Conservation (phyloP, 495 filamentous ascomycete genomes). For the Aspergillus olivimuriae region DNA sequence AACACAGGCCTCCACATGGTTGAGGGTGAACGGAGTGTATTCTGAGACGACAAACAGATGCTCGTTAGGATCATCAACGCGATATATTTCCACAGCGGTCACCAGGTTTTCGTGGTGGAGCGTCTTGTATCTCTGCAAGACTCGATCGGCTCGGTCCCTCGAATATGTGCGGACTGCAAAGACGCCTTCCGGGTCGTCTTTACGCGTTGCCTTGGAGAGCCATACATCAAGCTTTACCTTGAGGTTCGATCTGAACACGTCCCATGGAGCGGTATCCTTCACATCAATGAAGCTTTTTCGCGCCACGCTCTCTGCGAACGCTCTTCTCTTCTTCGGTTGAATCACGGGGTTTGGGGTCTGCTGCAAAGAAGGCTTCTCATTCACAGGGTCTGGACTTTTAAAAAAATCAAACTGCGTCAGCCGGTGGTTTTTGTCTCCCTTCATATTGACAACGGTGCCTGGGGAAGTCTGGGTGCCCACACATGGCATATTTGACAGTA, state of each 20-base stretch:
- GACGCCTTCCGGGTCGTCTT: neutral
- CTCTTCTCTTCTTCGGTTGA: neutral
- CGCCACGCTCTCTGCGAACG: neutral
- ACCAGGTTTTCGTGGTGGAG: neutral
- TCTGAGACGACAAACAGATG: neutral
- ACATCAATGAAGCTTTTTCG: neutral
- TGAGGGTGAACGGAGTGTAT: neutral
- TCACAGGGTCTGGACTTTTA: too few species aligned
- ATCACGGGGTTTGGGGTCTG: too few species aligned
- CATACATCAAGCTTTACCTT: neutral
- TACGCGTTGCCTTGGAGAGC: neutral
- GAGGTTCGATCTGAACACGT: neutral
- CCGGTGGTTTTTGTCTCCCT: too few species aligned
- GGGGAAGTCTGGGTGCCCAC: too few species aligned
- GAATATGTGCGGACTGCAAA: neutral
- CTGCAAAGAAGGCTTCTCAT: too few species aligned
- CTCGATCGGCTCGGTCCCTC: neutral
- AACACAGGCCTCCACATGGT: neutral
- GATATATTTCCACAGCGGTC: neutral
- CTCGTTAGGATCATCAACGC: neutral
- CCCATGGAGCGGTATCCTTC: neutral
- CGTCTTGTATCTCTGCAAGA: neutral
- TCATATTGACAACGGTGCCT: too few species aligned
- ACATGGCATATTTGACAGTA: too few species aligned
- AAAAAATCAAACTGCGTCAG: too few species aligned